Base-by-base conservation (phyloP, 2,329 filamentous ascomycete species). In the Davidsoniella australis region DNA sequence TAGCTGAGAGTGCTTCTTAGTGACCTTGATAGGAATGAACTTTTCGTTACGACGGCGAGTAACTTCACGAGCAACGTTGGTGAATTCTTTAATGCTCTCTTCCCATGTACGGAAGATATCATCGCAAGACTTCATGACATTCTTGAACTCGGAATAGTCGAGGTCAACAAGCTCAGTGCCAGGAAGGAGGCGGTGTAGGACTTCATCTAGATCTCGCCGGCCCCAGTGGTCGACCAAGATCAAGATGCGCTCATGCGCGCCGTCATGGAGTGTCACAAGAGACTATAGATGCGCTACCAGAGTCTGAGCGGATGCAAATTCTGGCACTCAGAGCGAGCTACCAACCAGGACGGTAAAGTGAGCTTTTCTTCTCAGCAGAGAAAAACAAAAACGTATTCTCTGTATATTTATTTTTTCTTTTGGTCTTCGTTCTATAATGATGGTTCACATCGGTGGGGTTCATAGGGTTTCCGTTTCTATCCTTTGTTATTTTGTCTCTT, bases 21-120 rank as follows among this genome's bases (percentile, higher is more conserved):
- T 76, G 62, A 98, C 88, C 68, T 96, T 96, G 70, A 99, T 96
- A 4, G 89, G 88, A 55, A 98, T 95, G 63, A 98, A 98, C 63
- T 94, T 94, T 64, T 96, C 93, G 59, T 94, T 93, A 57, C 91
- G 78, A 57, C 88, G 82, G 55, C 89, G 78, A 2, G 86, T 95
- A 5, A 94, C 87, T 60, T 98, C 93, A 66, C 91, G 85, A 33
- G 91, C 89, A 55, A 96, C 85, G 57, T 95, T 94, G 14, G 89
- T 96, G 61, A 99, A 98, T 58, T 96, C 91, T 63, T 96, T 96
- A 61, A 94, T 75, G 58, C 89, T 87, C 49, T 94, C 87, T 57
- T 98, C 91, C 91, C 91, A 99, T 8, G 82, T 81, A 39, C 76
- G 76, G 73, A 93, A 99, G 53, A 98, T 88, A 16, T 77, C 75